Percentiles rank a stretch among this genome's conserved stretches.
phyloP scores from a whole-genome alignment of 257 asterid genomes.

The Gentiana dahurica region DNA sequence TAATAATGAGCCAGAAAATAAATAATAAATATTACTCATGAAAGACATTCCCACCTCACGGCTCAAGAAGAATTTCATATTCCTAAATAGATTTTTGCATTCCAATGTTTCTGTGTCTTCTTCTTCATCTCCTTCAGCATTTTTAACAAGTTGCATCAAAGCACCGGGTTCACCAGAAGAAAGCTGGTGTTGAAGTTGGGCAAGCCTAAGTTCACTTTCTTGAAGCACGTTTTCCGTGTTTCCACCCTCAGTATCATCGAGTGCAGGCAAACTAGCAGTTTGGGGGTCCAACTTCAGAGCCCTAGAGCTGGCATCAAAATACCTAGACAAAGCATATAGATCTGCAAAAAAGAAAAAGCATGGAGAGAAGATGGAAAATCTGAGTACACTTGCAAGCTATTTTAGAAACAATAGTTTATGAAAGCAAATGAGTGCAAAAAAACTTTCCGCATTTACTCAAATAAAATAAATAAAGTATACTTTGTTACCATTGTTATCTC shows the following conservation, averaged over 20 bases:
- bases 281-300: slow-evolving; percentile 25
- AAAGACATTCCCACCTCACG: slow-evolving; percentile 59
- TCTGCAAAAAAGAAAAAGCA: slow-evolving; percentile 36
- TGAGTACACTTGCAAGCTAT: background rate
- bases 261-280: slow-evolving; percentile 22
- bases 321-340: slow-evolving; percentile 84
- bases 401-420: too few species aligned
- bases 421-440: background rate
- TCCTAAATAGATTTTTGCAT: slow-evolving; percentile 65
- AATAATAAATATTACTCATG: too few species aligned
- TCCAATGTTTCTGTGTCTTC: slow-evolving; percentile 65
- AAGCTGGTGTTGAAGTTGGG: slow-evolving; percentile 88
- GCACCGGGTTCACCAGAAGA: slow-evolving; percentile 89
- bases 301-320: slow-evolving; percentile 52
- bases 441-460: background rate
- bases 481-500: too few species aligned
- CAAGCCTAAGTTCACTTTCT: slow-evolving; percentile 79
- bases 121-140: slow-evolving; percentile 43
- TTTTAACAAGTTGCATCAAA: slow-evolving; percentile 68
- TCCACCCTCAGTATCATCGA: slow-evolving; percentile 28
- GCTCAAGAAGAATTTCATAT: slow-evolving; percentile 67
- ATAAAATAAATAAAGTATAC: background rate
- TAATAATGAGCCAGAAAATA: too few species aligned
- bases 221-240: slow-evolving; percentile 26
- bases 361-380: slow-evolving; percentile 4